These are phyloP conservation scores for Sporisorium exsertum DNA, from an alignment of 1,284 basidiomycete species.

Conservation along the genomic window DNA sequence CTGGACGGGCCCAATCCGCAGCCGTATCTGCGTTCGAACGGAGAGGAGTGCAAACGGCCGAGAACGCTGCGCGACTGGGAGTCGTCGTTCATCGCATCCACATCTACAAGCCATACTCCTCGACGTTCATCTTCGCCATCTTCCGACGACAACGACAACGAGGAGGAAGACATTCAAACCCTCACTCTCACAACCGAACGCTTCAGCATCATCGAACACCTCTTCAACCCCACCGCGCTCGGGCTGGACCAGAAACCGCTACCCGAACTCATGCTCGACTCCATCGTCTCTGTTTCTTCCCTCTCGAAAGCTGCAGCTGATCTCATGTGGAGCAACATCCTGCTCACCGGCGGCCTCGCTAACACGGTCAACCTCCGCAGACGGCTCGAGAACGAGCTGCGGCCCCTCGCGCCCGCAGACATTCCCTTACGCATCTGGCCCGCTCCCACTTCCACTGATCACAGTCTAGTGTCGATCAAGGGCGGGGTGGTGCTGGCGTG, in stretches of 20 bases:
- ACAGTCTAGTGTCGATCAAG: conserved; percentile 5
- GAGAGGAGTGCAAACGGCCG: neutral
- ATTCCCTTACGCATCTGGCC: conserved; percentile 37
- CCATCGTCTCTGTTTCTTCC: conserved; percentile 72
- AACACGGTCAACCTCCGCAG: conserved; percentile 80
- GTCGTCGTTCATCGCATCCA: conserved; percentile 37
- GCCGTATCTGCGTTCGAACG: neutral
- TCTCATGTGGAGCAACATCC: conserved; percentile 93
- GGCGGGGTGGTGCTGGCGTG: conserved; percentile 15
- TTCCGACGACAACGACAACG: conserved; percentile 13
- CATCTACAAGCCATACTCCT: neutral
- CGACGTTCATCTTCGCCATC: neutral
- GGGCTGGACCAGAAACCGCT: conserved; percentile 85
- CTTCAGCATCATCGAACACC: conserved; percentile 86
- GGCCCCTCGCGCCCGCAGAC: conserved; percentile 44
- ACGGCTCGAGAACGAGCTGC: conserved; percentile 74
- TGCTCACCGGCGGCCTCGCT: conserved; percentile 84
- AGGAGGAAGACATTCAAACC: conserved; percentile 77
- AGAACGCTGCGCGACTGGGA: conserved; percentile 30
- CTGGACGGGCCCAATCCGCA: conserved; percentile 23
- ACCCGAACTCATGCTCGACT: conserved; percentile 78
- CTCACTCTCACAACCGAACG: conserved; percentile 88
- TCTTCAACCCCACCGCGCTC: conserved; percentile 75
- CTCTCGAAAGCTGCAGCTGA: conserved; percentile 77
- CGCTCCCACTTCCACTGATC: neutral